Evolutionary conservation across 1,284 basidiomycete genomes (phyloP).

Genomic region (Papiliotrema laurentii): DNA sequence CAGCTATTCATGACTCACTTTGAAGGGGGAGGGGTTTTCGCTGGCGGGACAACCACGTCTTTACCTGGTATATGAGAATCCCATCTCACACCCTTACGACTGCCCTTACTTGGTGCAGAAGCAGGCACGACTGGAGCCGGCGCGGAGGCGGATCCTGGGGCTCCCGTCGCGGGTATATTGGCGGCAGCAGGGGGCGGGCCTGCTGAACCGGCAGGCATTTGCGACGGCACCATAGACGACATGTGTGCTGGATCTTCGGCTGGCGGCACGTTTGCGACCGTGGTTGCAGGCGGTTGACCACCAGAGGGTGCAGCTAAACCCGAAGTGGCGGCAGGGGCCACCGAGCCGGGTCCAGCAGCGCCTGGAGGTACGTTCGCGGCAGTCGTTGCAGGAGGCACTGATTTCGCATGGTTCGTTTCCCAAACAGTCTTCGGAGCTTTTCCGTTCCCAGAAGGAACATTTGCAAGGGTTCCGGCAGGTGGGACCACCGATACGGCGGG

Average conservation of each 20-base stretch:
- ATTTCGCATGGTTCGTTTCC: slow-evolving; percentile 32
- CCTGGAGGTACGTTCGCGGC: slow-evolving; percentile 10
- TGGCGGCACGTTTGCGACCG: not conserved
- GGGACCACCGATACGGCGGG: not conserved
- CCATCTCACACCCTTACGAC: slow-evolving; percentile 26
- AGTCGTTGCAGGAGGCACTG: slow-evolving; percentile 6
- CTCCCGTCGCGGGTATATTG: not conserved
- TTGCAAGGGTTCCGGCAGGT: not conserved
- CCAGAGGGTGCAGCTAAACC: not conserved
- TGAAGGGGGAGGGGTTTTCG: not conserved
- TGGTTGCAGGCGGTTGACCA: not conserved
- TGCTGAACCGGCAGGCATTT: slow-evolving; percentile 2
- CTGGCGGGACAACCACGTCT: slow-evolving; percentile 11
- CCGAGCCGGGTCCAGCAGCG: not conserved
- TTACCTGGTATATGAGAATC: slow-evolving; percentile 17
- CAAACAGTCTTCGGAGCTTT: slow-evolving; percentile 19
- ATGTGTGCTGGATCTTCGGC: not conserved
- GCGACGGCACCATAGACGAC: not conserved
- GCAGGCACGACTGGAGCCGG: slow-evolving; percentile 1
- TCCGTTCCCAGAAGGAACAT: slow-evolving; percentile 5
- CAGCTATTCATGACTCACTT: too few species aligned
- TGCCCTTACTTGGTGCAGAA: not conserved
- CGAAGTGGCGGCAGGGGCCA: not conserved
- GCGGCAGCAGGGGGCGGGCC: not conserved
- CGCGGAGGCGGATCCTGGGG: not conserved